Evolutionary conservation across 202 grass and related monocot species (phyloP), one percentile per base, ranked within the genome.

Genomic region (Digitaria exilis): DNA sequence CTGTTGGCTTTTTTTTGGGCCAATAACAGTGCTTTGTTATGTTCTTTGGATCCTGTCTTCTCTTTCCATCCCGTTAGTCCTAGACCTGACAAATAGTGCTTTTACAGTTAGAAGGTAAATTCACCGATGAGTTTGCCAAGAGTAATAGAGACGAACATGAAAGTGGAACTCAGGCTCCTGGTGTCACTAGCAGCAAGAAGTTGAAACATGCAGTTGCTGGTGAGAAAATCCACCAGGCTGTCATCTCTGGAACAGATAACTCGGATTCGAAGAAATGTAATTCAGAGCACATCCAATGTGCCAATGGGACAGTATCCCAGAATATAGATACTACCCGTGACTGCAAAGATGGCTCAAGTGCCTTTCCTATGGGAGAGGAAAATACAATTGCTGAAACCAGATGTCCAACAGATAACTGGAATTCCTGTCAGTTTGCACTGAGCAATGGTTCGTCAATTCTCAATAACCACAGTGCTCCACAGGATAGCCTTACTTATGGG

Each of bases 31-130:
- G 31, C 16, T 64, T 64, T 41, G 10, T 22, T 85, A 41, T 21
- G 5, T 51, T 21, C 69, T 67, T 5, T 68, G 1, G 19, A 15
- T 29, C 70, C 30, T 51, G 5, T 14, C 21, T 55, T 85, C 43
- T 63, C 50, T 56, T 50, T 51, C 19, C 42, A 24, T 43, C 13
- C 29, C 31, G 25, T 60, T 62, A 54, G 21, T 6, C 61, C 21
- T 64, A 65, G 37, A 18, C 28, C 30, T 81, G 71, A 80, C 84
- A 78, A 75, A 85, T 51, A 31, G 12, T 72, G 43, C 34, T 82
- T 89, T 22, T 80, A 68, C 87, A 98, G 95, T 79, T 90, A 81
- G 82, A 82, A 91, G 90, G 90, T 80, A 88, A 90, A 88, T 82
- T 84, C 81, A 81, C 89, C 85, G 77, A 86, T 85, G 86, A 89